A percentile compares a stretch with the other conserved stretches of the same genome.
These are phyloP conservation scores for Schoenoplectus triqueter DNA, from an alignment of 202 grass and related monocot genomes.

Conservation along the genomic window DNA sequence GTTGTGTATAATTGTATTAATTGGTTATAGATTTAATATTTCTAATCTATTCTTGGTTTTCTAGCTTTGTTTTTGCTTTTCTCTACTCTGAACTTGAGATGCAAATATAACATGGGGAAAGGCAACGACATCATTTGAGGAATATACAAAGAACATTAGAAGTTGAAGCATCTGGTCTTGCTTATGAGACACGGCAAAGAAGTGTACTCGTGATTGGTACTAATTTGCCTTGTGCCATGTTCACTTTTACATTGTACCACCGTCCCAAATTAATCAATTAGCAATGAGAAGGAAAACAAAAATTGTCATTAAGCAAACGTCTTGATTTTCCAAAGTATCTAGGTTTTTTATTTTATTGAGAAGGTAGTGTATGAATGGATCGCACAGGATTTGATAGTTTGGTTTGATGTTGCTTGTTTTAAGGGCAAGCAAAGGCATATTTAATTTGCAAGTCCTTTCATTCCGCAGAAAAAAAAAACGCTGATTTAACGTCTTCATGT, in stretches of 20 bases:
- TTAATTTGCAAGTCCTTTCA: conserved; percentile 18
- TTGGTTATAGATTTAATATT: background rate
- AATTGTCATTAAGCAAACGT: background rate
- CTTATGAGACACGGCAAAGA: no score
- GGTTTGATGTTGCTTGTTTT: conserved; percentile 11
- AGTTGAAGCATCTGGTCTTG: background rate
- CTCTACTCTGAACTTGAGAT: no score
- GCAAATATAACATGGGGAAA: no score
- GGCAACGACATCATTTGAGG: no score
- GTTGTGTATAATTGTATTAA: conserved; percentile 19
- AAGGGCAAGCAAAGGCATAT: background rate
- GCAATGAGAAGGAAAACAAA: background rate
- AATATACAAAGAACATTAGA: no score
- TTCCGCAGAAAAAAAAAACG: background rate
- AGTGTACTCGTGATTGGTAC: no score
- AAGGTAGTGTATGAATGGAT: background rate
- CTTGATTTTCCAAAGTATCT: background rate
- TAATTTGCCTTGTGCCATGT: background rate
- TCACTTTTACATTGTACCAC: background rate
- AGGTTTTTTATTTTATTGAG: background rate
- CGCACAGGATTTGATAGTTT: background rate
- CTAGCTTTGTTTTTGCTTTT: background rate
- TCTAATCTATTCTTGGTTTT: background rate
- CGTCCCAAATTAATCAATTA: background rate
- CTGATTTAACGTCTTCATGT: background rate